Base-by-base conservation (phyloP, 2,329 filamentous ascomycete species). In the Xylariomycetidae sp. region DNA sequence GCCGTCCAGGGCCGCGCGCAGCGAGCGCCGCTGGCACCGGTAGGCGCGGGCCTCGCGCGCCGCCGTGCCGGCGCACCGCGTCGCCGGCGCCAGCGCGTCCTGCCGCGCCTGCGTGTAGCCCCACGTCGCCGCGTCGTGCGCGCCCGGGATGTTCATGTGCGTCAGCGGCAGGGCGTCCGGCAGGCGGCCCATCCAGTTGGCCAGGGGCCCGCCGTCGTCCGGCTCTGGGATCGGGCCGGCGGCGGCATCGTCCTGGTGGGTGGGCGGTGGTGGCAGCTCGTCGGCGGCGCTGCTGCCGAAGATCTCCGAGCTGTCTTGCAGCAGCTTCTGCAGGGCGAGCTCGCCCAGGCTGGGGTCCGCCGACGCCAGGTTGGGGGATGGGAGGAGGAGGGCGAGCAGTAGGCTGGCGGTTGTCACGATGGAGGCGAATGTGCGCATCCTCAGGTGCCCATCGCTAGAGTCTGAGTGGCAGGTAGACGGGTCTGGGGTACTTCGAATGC, bases 91-190 rank as follows among this genome's bases (percentile, higher is more conserved):
- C 4, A 71, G 49, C 1, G 50, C 36, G 23, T 64, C 48, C 42
- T 68, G 65, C 0, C 63, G 68, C 0, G 52, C 50, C 16, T 55
- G 50, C 9, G 54, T 61, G 44, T 71, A 72, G 47, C 71, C 71
- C 68, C 69, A 72, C 0, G 68, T 72, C 2, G 64, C 60, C 4
- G 61, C 58, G 45, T 73, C 68, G 49, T 73, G 69, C 4, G 59
- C 63, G 2, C 69, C 70, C 3, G 69, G 69, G 24, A 72, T 64
- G 42, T 66, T 71, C 49, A 72, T 59, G 24, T 25, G 65, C 3
- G 63, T 56, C 1, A 72, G 42, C 3, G 47, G 56, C 1, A 58
- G 68, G 10, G 54, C 39, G 40, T 73, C 67, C 2, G 59, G 47
- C 25, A 67, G 56, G 0, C 28, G 34, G 16, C 56, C 54, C 69